phyloP scores from a whole-genome alignment of 345 rosid species.

The Chamaenerion angustifolium region DNA sequence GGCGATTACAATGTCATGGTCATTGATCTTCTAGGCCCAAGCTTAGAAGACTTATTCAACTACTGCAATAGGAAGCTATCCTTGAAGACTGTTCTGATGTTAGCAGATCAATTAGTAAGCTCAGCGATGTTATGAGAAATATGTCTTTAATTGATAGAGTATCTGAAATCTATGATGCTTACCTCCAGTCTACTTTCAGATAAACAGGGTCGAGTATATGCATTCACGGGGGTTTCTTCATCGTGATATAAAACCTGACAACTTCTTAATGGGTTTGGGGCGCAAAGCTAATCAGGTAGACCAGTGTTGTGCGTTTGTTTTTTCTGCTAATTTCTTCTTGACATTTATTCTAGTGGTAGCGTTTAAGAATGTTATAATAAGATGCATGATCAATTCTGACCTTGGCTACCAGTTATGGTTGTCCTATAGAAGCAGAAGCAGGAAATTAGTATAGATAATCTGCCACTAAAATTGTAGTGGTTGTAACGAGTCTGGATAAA shows the following conservation, averaged over 20 bases:
- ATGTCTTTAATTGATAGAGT: neutral
- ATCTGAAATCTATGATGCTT: constrained; percentile 2
- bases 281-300: constrained; percentile 87
- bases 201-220: constrained; percentile 86
- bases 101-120: constrained; percentile 84
- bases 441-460: no score
- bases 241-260: constrained; percentile 90
- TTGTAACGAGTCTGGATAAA: no score
- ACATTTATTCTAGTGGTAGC: no score
- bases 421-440: no score
- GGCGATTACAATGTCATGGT: constrained; percentile 78
- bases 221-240: constrained; percentile 81
- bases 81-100: constrained; percentile 80
- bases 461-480: no score
- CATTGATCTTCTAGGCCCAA: constrained; percentile 90
- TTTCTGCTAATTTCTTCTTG: neutral
- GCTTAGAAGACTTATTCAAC: constrained; percentile 84
- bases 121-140: neutral
- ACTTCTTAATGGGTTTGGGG: constrained; percentile 86
- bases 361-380: no score
- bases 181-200: constrained; percentile 21
- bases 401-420: no score
- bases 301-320: neutral
- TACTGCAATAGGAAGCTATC: constrained; percentile 68
- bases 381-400: no score